These are phyloP conservation scores for Akebia trifoliata DNA, from an alignment of 164 flowering plant species.

Conservation along the genomic window DNA sequence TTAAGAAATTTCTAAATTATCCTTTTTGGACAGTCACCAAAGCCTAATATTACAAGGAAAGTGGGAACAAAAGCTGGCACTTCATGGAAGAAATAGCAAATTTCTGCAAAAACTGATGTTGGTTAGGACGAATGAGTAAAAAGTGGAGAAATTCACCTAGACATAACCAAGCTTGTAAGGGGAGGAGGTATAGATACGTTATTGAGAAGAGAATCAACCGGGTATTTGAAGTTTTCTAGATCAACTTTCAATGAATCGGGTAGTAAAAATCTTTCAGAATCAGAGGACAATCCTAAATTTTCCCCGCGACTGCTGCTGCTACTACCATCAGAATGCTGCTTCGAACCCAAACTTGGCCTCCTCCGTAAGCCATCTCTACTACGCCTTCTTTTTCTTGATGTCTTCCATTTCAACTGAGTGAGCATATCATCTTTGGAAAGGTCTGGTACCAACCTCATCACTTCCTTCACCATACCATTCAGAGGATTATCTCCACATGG, in stretches of 20 bases:
- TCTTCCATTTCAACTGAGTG: slow-evolving; percentile 52
- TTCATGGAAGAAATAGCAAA: too few relatives aligned
- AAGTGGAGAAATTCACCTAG: too few relatives aligned
- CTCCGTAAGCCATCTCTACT: slow-evolving; percentile 13
- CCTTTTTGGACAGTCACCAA: too few relatives aligned
- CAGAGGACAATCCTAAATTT: slow-evolving; percentile 13
- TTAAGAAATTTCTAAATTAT: too few relatives aligned
- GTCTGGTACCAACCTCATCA: slow-evolving; percentile 22
- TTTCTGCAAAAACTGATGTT: too few relatives aligned
- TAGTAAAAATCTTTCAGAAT: slow-evolving; percentile 28
- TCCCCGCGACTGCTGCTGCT: slow-evolving; percentile 13
- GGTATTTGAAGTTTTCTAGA: slow-evolving; percentile 64
- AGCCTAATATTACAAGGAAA: too few relatives aligned
- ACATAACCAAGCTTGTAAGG: slow-evolving; percentile 77
- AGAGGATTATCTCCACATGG: slow-evolving; percentile 3
- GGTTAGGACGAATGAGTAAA: too few relatives aligned
- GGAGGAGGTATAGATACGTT: slow-evolving; percentile 40
- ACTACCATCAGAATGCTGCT: slow-evolving; percentile 11
- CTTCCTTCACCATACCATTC: slow-evolving; percentile 11
- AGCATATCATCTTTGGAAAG: slow-evolving; percentile 45
- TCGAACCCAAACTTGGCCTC: slow-evolving; percentile 17
- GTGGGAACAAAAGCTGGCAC: too few relatives aligned
- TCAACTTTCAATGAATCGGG: slow-evolving; percentile 41
- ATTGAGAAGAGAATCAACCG: slow-evolving; percentile 39
- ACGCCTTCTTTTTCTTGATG: slow-evolving; percentile 53